Evolutionary conservation across 2,329 filamentous ascomycete genomes (phyloP).

Genomic region (Diatrype stigma): DNA sequence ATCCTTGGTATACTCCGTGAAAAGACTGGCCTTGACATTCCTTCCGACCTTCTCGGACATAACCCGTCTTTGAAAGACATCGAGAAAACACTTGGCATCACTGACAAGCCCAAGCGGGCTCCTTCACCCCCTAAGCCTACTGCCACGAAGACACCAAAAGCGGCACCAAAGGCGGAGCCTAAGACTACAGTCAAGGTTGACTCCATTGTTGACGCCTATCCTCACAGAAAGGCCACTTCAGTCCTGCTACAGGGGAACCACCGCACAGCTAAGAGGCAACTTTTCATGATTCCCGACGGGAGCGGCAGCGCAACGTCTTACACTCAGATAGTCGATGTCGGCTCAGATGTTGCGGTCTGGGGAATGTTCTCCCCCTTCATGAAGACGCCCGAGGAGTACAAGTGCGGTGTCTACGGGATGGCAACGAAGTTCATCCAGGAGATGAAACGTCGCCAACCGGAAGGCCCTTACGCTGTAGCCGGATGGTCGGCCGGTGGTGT

Average conservation of each 20-base stretch:
- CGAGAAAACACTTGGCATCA: conserved; percentile 57
- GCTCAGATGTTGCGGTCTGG: conserved; percentile 44
- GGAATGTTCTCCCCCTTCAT: conserved; percentile 68
- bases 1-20: conserved; percentile 53
- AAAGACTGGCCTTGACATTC: conserved; percentile 48
- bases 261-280: conserved; percentile 40
- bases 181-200: conserved; percentile 19
- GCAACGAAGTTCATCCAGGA: conserved; percentile 62
- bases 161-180: conserved; percentile 22
- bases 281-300: conserved; percentile 54
- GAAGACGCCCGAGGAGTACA: conserved; percentile 63
- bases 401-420: conserved; percentile 62
- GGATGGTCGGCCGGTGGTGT: conserved; percentile 78
- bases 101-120: conserved; percentile 34
- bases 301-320: conserved; percentile 64
- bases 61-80: conserved; percentile 62
- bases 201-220: conserved; percentile 37
- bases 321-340: conserved; percentile 52
- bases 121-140: conserved; percentile 24
- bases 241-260: conserved; percentile 46
- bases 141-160: conserved; percentile 21
- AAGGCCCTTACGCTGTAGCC: conserved; percentile 63
- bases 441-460: conserved; percentile 66
- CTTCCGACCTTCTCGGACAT: conserved; percentile 57
- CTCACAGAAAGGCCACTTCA: conserved; percentile 46